Evolutionary conservation across 345 rosid genomes (phyloP), one percentile per base, ranked within the genome.

Genomic region (Hirschfeldia incana): DNA sequence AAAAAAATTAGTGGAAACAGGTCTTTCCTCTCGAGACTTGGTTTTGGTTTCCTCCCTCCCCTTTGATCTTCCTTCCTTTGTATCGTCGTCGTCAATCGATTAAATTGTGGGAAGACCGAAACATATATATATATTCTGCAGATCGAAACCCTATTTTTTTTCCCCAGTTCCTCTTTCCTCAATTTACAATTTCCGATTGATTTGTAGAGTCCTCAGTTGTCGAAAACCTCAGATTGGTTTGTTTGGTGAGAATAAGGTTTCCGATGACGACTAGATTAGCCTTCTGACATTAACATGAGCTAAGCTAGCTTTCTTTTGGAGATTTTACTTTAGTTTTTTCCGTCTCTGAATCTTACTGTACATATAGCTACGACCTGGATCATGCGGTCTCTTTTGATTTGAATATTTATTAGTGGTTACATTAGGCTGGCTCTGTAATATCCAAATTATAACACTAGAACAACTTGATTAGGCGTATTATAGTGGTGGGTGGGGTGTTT

Each of bases 81-180:
- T 29, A 29, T 29, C 32, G 32, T 44, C 32, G 32, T 44, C 80
- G 3, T 80, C 80, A 26, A 65, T 83, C 81, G 75, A 84, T 84
- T 72, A 71, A 77, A 69, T 11, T 34, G 70, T 53, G 15, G 37
- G 37, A 36, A 5, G 1, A 57, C 36, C 67, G 1, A 62, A 27
- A 69, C 10, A 16, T 12, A 29, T 39, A 8, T 29, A 29, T 29
- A 29, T 29, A 1, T 51, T 36, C 57, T 32, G 73, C 62, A 68
- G 81, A 78, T 85, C 85, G 8, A 34, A 34, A 34, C 37, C 37
- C 37, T 34, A 34, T 34, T 34, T 34, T 34, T 7, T 34, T 34
- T 34, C 6, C 37, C 8, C 37, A 34, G 37, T 34, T 34, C 8
- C 37, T 34, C 37, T 8, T 34, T 34, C 37, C 37, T 6, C 37